Evolutionary conservation across 1,139 yeast genomes (phyloP).

Genomic region (Magnusiomyces suaveolens): DNA sequence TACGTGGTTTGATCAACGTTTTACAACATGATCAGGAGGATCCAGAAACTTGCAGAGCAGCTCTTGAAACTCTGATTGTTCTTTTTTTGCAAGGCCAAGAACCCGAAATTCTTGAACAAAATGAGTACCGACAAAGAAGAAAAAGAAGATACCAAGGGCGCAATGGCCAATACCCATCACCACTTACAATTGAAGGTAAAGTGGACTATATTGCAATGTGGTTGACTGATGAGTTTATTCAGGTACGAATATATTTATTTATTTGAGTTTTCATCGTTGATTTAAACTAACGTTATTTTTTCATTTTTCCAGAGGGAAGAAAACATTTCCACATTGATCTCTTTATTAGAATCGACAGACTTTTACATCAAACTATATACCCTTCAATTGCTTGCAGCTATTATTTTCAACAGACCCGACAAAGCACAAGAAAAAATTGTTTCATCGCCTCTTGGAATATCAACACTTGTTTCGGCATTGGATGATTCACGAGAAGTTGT

Average conservation of each 20-base stretch:
- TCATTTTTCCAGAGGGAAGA: conserved; percentile 32
- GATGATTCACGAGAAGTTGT: conserved; percentile 79
- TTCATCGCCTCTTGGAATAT: conserved; percentile 67
- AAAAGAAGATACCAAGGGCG: conserved; percentile 17
- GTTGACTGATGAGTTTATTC: conserved; percentile 91
- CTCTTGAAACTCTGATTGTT: conserved; percentile 75
- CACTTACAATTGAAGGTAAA: conserved; percentile 39
- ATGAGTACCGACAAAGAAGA: conserved; percentile 37
- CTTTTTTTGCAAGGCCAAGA: conserved; percentile 44
- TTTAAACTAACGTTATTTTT: neutral
- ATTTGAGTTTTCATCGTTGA: too few species aligned
- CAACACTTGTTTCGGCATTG: conserved; percentile 59
- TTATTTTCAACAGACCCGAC: conserved; percentile 65
- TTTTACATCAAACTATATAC: conserved; percentile 74
- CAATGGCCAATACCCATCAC: conserved; percentile 57
- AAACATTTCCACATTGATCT: conserved; percentile 48
- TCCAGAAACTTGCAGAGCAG: conserved; percentile 64
- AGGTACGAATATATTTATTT: conserved; percentile 28
- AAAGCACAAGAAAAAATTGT: conserved; percentile 69
- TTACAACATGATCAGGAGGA: conserved; percentile 60
- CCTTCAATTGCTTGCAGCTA: conserved; percentile 74
- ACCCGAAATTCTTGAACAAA: conserved; percentile 35
- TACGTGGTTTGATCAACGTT: conserved; percentile 63
- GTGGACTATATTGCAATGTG: conserved; percentile 84
- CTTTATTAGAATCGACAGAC: conserved; percentile 47